A percentile compares a stretch with the other conserved stretches of the same genome.
Conservation (phyloP, 2,329 filamentous ascomycete genomes). For the Sordariomycetes sp. region DNA sequence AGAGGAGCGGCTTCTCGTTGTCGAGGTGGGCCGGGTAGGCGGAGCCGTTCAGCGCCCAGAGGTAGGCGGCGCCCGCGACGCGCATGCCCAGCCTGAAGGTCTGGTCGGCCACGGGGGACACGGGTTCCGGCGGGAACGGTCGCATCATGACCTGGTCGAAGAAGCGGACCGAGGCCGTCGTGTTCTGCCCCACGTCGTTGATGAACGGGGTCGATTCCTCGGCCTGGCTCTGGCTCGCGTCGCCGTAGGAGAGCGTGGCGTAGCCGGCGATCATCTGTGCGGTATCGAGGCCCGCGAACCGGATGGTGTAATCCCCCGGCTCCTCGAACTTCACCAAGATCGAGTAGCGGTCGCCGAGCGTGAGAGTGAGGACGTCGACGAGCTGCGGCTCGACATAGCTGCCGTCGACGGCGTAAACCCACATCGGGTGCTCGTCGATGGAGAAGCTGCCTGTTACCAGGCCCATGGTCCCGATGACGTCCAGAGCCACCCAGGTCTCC, state of each 20-base stretch:
- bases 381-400: slow-evolving; percentile 40
- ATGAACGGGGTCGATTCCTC: slow-evolving; percentile 29
- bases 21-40: slow-evolving; percentile 27
- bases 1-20: slow-evolving; percentile 30
- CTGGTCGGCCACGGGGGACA: slow-evolving; percentile 29
- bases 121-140: slow-evolving; percentile 34
- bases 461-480: slow-evolving; percentile 41
- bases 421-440: slow-evolving; percentile 42
- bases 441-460: slow-evolving; percentile 31
- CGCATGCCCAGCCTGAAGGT: slow-evolving; percentile 32
- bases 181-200: slow-evolving; percentile 32
- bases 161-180: slow-evolving; percentile 26
- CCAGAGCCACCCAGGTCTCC: slow-evolving; percentile 37
- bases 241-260: slow-evolving; percentile 29
- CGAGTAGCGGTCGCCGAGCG: slow-evolving; percentile 43
- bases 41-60: slow-evolving; percentile 40
- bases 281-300: slow-evolving; percentile 33
- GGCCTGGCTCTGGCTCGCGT: slow-evolving; percentile 7
- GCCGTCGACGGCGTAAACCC: slow-evolving; percentile 43
- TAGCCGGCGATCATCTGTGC: slow-evolving; percentile 45
- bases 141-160: slow-evolving; percentile 30
- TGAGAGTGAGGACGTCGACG: slow-evolving; percentile 33
- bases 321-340: slow-evolving; percentile 34
- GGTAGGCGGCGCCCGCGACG: slow-evolving; percentile 30
- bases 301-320: slow-evolving; percentile 40